Evolutionary conservation across 352 stramenopile genomes (phyloP), one percentile per base, ranked within the genome.

Genomic region (Pythium guiyangense): DNA sequence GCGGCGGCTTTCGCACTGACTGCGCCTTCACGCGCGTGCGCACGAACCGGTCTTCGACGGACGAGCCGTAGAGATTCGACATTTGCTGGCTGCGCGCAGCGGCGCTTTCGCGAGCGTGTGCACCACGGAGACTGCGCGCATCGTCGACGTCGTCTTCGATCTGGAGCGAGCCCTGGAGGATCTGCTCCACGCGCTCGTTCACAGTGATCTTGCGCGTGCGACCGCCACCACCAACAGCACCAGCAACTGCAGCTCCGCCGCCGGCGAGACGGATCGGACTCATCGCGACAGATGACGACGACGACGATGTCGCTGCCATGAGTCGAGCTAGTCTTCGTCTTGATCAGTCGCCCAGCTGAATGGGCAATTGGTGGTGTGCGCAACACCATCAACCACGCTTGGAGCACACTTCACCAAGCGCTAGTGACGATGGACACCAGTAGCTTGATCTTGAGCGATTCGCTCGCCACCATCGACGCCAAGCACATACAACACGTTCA

Each of bases 111-210:
- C 69, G 62, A 2, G 63, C 64, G 45, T 69, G 67, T 0, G 68
- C 60, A 9, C 43, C 70, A 6, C 57, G 59, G 43, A 64, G 64
- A 17, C 66, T 54, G 4, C 69, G 52, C 6, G 59, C 51, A 40
- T 84, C 64, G 0, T 70, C 64, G 17, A 44, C 39, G n/a, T 14
- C 39, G 1, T 86, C 69, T 0, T 70, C 64, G 2, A 63, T 55
- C 22, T 64, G 63, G 52, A 85, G 51, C 2, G 67, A 67, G 3
- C 67, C 78, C 52, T 83, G 66, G 43, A 86, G 59, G 49, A 88
- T 88, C 25, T 71, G 70, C 48, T 86, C 75, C 17, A 88, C 68
- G 20, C 71, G 71, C 48, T 88, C 78, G 44, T 88, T 88, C 6
- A 88, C 78, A 5, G 78, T 88, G 59, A 85, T 78, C 61, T 88